These are phyloP conservation scores for Phytophthora cactorum DNA, from an alignment of 352 stramenopile species.

Conservation along the genomic window DNA sequence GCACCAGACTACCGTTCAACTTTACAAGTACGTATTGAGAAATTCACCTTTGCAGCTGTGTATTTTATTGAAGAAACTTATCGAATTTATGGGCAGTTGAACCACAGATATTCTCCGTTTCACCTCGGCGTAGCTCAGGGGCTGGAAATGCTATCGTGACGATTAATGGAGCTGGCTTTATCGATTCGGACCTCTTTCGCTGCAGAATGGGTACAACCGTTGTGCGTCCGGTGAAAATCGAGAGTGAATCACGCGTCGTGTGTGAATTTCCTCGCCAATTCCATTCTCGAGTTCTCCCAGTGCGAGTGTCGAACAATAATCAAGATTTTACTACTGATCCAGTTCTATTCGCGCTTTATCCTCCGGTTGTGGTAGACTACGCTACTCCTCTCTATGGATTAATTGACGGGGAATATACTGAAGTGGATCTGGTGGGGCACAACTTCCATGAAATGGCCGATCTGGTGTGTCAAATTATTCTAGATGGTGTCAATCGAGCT, in stretches of 20 bases:
- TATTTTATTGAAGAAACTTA: background rate
- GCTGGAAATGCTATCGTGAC: slow-evolving; percentile 18
- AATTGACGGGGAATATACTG: slow-evolving; percentile 17
- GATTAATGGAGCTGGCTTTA: slow-evolving; percentile 34
- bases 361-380: slow-evolving; percentile 28
- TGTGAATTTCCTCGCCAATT: slow-evolving; percentile 31
- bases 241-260: slow-evolving; percentile 24
- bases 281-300: slow-evolving; percentile 22
- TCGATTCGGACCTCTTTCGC: slow-evolving; percentile 33
- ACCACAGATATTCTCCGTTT: slow-evolving; percentile 33
- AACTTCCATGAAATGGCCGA: slow-evolving; percentile 30
- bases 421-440: slow-evolving; percentile 31
- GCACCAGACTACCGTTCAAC: slow-evolving; percentile 29
- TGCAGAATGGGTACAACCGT: slow-evolving; percentile 29
- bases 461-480: slow-evolving; percentile 33
- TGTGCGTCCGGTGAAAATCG: slow-evolving; percentile 14
- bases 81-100: slow-evolving; percentile 21
- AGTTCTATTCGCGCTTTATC: slow-evolving; percentile 19
- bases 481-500: background rate
- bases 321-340: slow-evolving; percentile 43
- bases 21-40: slow-evolving; percentile 27
- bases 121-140: slow-evolving; percentile 24
- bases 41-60: background rate
- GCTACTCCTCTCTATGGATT: slow-evolving; percentile 23
- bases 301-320: slow-evolving; percentile 46